phyloP scores from a whole-genome alignment of 73 alveolate species.

The Tetrahymena borealis region DNA sequence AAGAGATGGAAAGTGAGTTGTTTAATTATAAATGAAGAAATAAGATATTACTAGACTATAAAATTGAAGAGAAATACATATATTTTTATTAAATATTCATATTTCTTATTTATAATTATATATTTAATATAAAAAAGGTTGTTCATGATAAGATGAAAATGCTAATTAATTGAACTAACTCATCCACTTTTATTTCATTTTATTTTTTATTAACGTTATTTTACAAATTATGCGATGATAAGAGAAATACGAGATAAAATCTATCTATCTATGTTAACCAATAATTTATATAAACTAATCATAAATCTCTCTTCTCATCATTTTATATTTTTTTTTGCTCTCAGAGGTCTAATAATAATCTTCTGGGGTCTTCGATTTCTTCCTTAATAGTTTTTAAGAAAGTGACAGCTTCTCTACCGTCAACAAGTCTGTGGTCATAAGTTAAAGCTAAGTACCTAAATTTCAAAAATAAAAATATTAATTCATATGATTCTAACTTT shows the following conservation, averaged over 20 bases:
- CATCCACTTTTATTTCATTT: neutral
- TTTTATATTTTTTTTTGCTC: neutral
- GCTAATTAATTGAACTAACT: neutral
- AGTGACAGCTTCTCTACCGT: slow-evolving; percentile 71
- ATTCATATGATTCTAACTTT: neutral
- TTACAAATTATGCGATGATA: neutral
- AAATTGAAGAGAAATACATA: neutral
- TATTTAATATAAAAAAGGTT: neutral
- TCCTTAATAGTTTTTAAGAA: slow-evolving; percentile 51
- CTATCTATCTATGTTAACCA: too few species aligned
- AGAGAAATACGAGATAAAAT: neutral
- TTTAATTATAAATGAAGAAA: neutral
- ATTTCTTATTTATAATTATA: neutral
- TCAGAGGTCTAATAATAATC: slow-evolving; percentile 32
- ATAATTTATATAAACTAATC: too few species aligned
- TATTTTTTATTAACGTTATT: neutral
- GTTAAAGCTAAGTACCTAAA: slow-evolving; percentile 59
- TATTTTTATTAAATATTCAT: neutral
- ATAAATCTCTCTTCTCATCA: neutral
- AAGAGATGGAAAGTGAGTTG: neutral
- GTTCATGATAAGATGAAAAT: neutral
- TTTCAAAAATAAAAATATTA: neutral
- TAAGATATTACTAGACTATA: neutral
- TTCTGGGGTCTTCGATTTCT: slow-evolving; percentile 54
- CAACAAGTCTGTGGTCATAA: slow-evolving; percentile 67